These are phyloP conservation scores for Chionographis japonica DNA, from an alignment of 106 monocot genomes.

Conservation along the genomic window DNA sequence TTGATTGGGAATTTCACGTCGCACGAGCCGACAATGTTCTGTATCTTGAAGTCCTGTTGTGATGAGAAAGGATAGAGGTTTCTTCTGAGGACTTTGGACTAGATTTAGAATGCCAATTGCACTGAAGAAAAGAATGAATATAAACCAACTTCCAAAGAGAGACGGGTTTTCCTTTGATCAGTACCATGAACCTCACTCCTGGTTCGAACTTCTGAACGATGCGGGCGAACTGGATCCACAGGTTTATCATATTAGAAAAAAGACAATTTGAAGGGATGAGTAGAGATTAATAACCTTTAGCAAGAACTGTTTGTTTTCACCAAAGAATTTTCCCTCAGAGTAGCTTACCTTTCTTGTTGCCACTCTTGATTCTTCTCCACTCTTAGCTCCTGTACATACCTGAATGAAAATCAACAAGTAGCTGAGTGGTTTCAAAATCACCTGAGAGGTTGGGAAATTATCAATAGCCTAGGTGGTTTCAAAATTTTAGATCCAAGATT, in stretches of 20 bases:
- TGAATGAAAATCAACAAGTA: not conserved
- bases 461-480: no score
- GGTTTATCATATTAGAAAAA: not conserved
- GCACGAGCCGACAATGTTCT: conserved; percentile 30
- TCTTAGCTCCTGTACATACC: conserved; percentile 22
- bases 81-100: not conserved
- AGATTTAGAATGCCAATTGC: not conserved
- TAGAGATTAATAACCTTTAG: no score
- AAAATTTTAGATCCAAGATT: no score
- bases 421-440: no score
- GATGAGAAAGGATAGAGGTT: not conserved
- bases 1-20: conserved; percentile 31
- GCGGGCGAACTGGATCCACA: conserved; percentile 18
- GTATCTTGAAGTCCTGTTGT: conserved; percentile 27
- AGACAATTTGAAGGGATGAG: not conserved
- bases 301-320: no score
- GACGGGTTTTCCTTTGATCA: not conserved
- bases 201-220: conserved; percentile 23
- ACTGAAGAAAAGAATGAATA: no score
- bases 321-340: not conserved
- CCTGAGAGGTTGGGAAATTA: no score
- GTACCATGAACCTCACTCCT: conserved; percentile 5
- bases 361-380: conserved; percentile 12
- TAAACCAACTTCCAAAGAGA: no score
- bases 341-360: conserved; percentile 17